Evolutionary conservation across 352 stramenopile genomes (phyloP), one percentile per base, ranked within the genome.

Genomic region (Phytophthora foliorum): DNA sequence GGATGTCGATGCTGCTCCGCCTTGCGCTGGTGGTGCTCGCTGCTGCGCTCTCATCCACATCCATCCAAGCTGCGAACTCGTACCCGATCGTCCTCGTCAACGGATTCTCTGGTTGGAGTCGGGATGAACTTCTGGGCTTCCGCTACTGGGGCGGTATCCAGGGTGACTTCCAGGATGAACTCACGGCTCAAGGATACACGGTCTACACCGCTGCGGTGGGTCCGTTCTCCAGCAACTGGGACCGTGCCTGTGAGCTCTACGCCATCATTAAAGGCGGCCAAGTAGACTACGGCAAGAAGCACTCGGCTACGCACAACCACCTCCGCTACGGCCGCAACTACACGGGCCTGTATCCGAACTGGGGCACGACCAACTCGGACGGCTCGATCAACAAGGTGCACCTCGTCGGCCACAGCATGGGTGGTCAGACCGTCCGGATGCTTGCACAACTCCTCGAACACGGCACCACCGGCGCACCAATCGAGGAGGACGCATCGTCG

Each of bases 391-490:
- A 91, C 54, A 91, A 90, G 54, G 58, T 94, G 1, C 84, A 92
- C 53, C 57, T 94, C 16, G 19, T 94, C 3, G 84, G 86, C n/a
- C 86, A 94, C 81, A 90, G 79, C 34, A 93, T 94, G 84, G 86
- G 86, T 36, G 86, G 86, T 16, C 80, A 88, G 61, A 94, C 86
- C 9, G 72, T 91, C n/a, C 81, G 86, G 39, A 94, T 92, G 82
- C 69, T 94, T 11, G 59, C 84, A 21, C 79, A 93, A 66, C 22
- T 94, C 24, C 73, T 93, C 0, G 53, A 60, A 16, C 68, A 90
- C 8, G 87, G 87, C 8, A 77, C 61, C 0, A 76, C 59, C 6
- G 82, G 80, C 0, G 76, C 85, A 1, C 82, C 75, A 0, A 67
- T 77, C 10, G 52, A 51, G 2, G 72, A 86, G 41, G 51, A 54